phyloP scores from a whole-genome alignment of 108 stramenopile genomes.

The Cylindrotheca closterium region DNA sequence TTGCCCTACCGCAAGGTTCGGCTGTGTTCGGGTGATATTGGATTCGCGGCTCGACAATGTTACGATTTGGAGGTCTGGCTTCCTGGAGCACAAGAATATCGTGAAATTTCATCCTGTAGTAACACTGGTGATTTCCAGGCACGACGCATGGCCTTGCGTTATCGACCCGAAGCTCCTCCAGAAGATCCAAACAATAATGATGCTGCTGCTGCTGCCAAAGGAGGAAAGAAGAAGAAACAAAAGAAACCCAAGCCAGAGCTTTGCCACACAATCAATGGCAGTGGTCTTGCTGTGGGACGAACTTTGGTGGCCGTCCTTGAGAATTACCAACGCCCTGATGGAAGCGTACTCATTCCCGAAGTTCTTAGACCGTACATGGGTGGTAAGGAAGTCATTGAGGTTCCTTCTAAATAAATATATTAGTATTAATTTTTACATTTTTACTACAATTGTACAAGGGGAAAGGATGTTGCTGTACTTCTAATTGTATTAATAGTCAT shows the following conservation, averaged over 20 bases:
- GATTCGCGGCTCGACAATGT: slow-evolving; percentile 91
- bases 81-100: slow-evolving; percentile 88
- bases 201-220: too few relatives aligned
- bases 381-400: slow-evolving; percentile 70
- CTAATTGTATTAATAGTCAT: too few relatives aligned
- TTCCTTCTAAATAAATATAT: background rate
- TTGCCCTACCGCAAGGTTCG: slow-evolving; percentile 92
- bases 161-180: slow-evolving; percentile 59
- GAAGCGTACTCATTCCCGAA: slow-evolving; percentile 84
- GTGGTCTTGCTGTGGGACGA: slow-evolving; percentile 95
- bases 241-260: slow-evolving; percentile 81
- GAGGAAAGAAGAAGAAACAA: slow-evolving; percentile 62
- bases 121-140: slow-evolving; percentile 98
- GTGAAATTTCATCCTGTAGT: slow-evolving; percentile 94
- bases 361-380: slow-evolving; percentile 94
- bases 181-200: slow-evolving; percentile 23
- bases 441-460: too few relatives aligned
- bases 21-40: slow-evolving; percentile 96
- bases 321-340: slow-evolving; percentile 94
- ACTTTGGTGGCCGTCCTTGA: slow-evolving; percentile 96
- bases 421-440: background rate
- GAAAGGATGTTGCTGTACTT: too few relatives aligned
- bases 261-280: slow-evolving; percentile 98
- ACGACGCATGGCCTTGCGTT: slow-evolving; percentile 91
- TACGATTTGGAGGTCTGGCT: slow-evolving; percentile 99